phyloP scores from a whole-genome alignment of 495 filamentous ascomycete species.

The Xylaria scruposa region DNA sequence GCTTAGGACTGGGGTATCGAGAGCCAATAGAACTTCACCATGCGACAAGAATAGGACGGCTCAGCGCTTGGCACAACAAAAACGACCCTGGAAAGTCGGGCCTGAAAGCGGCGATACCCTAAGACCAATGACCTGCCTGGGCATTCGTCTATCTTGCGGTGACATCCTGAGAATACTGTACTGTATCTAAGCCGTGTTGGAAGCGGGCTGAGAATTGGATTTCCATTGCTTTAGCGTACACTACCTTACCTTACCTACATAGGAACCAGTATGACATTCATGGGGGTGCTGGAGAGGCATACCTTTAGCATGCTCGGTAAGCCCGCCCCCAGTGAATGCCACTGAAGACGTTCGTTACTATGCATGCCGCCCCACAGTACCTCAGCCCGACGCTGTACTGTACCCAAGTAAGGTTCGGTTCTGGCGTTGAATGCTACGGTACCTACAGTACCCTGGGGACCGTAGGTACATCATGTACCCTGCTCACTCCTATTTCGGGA shows the following conservation, averaged over 20 bases:
- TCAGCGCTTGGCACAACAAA: constrained; percentile 14
- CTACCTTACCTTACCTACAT: not conserved
- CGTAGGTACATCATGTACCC: constrained; percentile 3
- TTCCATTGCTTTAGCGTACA: not conserved
- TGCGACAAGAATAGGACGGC: constrained; percentile 19
- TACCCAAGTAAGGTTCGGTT: not conserved
- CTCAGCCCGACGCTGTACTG: not conserved
- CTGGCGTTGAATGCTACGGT: not conserved
- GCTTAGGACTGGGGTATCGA: constrained; percentile 18
- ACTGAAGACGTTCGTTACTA: not conserved
- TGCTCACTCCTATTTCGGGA: constrained; percentile 23
- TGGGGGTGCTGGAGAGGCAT: not conserved
- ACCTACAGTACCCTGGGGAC: not conserved
- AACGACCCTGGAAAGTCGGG: constrained; percentile 25
- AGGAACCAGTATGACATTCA: not conserved
- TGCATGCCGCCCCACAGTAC: not conserved
- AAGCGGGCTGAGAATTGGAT: not conserved
- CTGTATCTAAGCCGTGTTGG: constrained; percentile 8
- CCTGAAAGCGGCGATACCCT: constrained; percentile 14
- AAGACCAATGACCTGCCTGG: not conserved
- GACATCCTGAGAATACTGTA: not conserved
- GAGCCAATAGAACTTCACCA: constrained; percentile 16
- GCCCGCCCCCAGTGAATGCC: constrained; percentile 11
- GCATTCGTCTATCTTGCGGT: constrained; percentile 11
- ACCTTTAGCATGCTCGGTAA: constrained; percentile 8